Evolutionary conservation across 2,329 filamentous ascomycete species (phyloP), one percentile per base, ranked within the genome.

Genomic region (Cadophora gregata): DNA sequence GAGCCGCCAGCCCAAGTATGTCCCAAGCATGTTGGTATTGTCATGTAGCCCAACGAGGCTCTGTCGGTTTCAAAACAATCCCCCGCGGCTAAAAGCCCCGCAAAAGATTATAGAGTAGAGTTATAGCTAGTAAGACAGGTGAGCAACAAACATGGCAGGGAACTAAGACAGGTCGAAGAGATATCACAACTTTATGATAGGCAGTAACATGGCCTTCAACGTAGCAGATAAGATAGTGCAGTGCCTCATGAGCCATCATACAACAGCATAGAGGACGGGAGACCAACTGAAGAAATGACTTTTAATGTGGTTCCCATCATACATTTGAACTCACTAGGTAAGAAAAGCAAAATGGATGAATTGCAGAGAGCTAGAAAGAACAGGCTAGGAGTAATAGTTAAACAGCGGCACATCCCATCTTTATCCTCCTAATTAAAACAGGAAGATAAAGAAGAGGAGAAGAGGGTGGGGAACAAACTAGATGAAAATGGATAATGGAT

Each of bases 21-120:
- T n/a, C n/a, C n/a, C n/a, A n/a, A n/a, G n/a, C 16, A 42, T 42
- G 12, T 42, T 42, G 12, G 36, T 42, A 42, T 42, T 42, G 16
- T 42, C 3, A 42, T 8, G 12, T 42, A 48, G 47, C 25, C 21
- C 25, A 48, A 48, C n/a, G n/a, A n/a, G n/a, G n/a, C n/a, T n/a
- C 21, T 21, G 9, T 55, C 16, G 33, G 51, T 55, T 29, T 55
- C 29, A 55, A 55, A 27, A 29, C 9, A 33, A 55, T 33, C 51
- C 21, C 51, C 27, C 27, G 51, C 51, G 51, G 16, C 10, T n/a
- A 55, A 33, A 55, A 55, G 19, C 27, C 19, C 12, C 12, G 51
- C 27, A 55, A 33, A 55, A 33, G 29, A 55, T 55, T 25, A 55
- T 55, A 55, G 33, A n/a, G 51, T n/a, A 33, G 29, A 29, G 16